These are phyloP conservation scores for Scedosporium dehoogii DNA, from an alignment of 2,329 filamentous ascomycete genomes.

Conservation along the genomic window DNA sequence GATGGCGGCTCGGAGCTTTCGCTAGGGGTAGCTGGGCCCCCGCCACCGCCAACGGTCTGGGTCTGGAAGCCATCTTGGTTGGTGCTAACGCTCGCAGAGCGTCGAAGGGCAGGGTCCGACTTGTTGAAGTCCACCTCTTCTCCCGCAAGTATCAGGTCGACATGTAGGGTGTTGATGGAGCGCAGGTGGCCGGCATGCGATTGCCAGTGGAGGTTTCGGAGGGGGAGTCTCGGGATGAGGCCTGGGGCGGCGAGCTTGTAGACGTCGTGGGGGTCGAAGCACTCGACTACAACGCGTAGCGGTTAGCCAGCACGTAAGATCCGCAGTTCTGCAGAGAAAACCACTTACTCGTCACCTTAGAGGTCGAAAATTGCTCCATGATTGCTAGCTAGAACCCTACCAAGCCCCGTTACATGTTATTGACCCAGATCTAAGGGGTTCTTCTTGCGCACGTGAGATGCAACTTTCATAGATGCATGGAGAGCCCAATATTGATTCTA, in stretches of 20 bases:
- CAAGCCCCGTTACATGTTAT: neutral
- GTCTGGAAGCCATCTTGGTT: conserved; percentile 53
- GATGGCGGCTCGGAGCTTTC: conserved; percentile 26
- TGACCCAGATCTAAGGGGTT: neutral
- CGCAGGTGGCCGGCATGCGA: conserved; percentile 83
- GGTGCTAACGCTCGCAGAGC: conserved; percentile 21
- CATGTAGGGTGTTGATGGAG: conserved; percentile 85
- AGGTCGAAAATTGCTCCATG: conserved; percentile 62
- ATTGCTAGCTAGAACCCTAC: conserved; percentile 14
- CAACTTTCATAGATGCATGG: neutral
- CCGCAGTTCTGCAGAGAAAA: neutral
- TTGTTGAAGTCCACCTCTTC: conserved; percentile 28
- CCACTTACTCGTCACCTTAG: conserved; percentile 62
- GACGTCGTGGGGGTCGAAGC: conserved; percentile 84
- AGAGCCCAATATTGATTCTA: neutral
- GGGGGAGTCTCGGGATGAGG: conserved; percentile 67
- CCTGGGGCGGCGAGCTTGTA: conserved; percentile 74
- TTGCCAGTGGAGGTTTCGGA: conserved; percentile 94
- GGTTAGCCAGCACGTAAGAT: neutral
- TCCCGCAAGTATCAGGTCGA: conserved; percentile 67
- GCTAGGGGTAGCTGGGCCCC: conserved; percentile 18
- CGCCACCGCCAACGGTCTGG: conserved; percentile 36
- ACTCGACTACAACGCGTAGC: conserved; percentile 59
- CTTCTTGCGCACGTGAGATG: neutral
- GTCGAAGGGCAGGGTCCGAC: conserved; percentile 21